phyloP scores from a whole-genome alignment of 352 stramenopile species.

The Blastocystis sp. region DNA sequence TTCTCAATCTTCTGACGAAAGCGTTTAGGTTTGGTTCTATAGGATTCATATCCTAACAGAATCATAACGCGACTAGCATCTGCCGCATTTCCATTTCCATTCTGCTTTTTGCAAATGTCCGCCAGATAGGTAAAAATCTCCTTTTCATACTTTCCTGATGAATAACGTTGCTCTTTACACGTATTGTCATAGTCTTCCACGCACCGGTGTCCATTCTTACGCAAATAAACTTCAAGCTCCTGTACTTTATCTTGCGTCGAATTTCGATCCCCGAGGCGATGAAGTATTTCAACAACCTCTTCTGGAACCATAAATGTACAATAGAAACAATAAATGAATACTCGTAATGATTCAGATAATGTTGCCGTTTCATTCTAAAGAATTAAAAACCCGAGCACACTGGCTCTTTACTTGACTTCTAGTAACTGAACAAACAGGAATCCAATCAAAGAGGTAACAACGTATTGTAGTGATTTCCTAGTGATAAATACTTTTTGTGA shows the following conservation, averaged over 20 bases:
- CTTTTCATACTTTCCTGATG: conserved; percentile 19
- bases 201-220: conserved; percentile 1
- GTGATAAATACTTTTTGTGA: conserved; percentile 41
- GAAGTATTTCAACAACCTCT: neutral
- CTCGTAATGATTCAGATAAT: too few species aligned
- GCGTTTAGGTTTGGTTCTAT: neutral
- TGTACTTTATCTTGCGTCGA: neutral
- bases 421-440: neutral
- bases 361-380: neutral
- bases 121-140: neutral
- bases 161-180: neutral
- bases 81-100: conserved; percentile 30
- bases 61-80: conserved; percentile 12
- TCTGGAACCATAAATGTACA: neutral
- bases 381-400: neutral
- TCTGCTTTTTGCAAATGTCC: conserved; percentile 11
- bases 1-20: conserved; percentile 59
- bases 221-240: neutral
- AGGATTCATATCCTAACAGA: conserved; percentile 32
- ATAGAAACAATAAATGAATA: neutral
- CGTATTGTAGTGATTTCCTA: conserved; percentile 54
- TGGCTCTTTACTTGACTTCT: neutral
- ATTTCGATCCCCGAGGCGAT: neutral
- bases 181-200: neutral
- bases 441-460: neutral